phyloP scores from a whole-genome alignment of 1,139 yeast genomes.

The Hyphopichia buzzinii region DNA sequence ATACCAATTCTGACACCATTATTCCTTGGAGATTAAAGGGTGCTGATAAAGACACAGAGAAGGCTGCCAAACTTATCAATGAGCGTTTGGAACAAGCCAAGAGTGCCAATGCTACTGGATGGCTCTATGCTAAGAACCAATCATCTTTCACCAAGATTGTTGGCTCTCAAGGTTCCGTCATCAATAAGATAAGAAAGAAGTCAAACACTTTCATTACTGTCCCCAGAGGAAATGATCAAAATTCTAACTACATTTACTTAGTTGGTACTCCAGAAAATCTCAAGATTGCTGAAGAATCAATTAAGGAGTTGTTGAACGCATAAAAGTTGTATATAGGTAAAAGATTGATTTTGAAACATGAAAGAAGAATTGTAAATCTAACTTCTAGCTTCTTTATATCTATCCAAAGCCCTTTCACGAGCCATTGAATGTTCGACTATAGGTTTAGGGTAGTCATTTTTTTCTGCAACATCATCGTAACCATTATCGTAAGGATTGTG shows the following conservation, averaged over 20 bases:
- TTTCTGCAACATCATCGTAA: conserved; percentile 13
- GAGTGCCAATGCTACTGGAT: conserved; percentile 31
- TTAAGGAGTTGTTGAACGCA: conserved; percentile 18
- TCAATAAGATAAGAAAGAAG: conserved; percentile 59
- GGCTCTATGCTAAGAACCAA: conserved; percentile 38
- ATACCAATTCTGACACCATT: conserved; percentile 26
- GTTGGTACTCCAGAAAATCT: conserved; percentile 34
- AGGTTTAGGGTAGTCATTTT: conserved; percentile 40
- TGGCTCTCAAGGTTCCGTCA: conserved; percentile 75
- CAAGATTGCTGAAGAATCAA: conserved; percentile 25
- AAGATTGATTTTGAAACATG: neutral
- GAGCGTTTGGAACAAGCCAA: conserved; percentile 34
- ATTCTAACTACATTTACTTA: conserved; percentile 26
- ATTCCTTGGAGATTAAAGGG: conserved; percentile 70
- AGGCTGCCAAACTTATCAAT: conserved; percentile 36
- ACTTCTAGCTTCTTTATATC: conserved; percentile 33
- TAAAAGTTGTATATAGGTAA: neutral
- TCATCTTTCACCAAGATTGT: conserved; percentile 54
- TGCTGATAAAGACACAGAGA: conserved; percentile 36
- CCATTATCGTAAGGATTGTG: conserved; percentile 37
- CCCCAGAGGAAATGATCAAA: conserved; percentile 58
- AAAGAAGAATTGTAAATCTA: neutral
- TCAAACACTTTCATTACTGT: conserved; percentile 60
- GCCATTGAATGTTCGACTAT: conserved; percentile 37
- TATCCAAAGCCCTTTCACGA: conserved; percentile 36